Evolutionary conservation across 495 filamentous ascomycete genomes (phyloP).

Genomic region (Lichenothelia convexa): DNA sequence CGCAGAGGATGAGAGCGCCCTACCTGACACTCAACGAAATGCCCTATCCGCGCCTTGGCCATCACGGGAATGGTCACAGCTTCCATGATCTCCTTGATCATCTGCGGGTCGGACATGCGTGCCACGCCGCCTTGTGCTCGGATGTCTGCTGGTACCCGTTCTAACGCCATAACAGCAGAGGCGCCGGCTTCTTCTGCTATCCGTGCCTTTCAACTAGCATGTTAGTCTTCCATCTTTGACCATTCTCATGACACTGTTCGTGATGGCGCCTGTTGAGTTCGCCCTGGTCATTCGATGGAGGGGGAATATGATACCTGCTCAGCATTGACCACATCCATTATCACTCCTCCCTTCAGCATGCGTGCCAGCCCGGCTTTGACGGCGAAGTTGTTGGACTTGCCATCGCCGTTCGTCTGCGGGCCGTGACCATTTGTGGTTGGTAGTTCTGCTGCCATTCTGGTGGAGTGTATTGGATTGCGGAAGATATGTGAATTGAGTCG

Average conservation of each 20-base stretch:
- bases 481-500: no score
- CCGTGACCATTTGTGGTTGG: slow-evolving; percentile 19
- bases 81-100: slow-evolving; percentile 94
- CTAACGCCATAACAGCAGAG: slow-evolving; percentile 92
- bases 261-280: no score
- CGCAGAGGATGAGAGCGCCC: slow-evolving; percentile 2
- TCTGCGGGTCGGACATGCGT: slow-evolving; percentile 85
- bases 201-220: slow-evolving; percentile 37
- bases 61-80: slow-evolving; percentile 98
- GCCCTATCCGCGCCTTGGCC: slow-evolving; percentile 96
- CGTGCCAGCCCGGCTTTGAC: slow-evolving; percentile 89
- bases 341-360: slow-evolving; percentile 97
- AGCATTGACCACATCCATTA: slow-evolving; percentile 96
- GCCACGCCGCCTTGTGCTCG: slow-evolving; percentile 81
- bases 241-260: no score
- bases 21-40: slow-evolving; percentile 92
- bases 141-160: slow-evolving; percentile 96
- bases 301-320: slow-evolving; percentile 41
- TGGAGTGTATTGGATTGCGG: no score
- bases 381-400: slow-evolving; percentile 16
- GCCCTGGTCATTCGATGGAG: no score
- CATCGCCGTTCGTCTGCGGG: slow-evolving; percentile 17
- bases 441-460: slow-evolving; percentile 21
- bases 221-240: neutral
- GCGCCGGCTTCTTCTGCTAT: slow-evolving; percentile 97